Conservation (phyloP, 192 early-diverging fungal species). For the Jimgerdemannia flammicorona region DNA sequence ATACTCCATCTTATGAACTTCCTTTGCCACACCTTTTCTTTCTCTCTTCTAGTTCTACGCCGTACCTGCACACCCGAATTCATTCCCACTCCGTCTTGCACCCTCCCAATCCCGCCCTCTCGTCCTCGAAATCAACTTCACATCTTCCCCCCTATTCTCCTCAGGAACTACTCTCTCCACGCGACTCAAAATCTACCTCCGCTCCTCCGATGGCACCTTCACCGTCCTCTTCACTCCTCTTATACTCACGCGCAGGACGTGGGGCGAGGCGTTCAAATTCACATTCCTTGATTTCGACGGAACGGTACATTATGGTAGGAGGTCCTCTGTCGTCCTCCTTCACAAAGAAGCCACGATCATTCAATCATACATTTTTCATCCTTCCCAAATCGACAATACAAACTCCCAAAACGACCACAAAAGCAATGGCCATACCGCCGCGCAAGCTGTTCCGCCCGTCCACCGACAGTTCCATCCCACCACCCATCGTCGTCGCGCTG, state of each 20-base stretch:
- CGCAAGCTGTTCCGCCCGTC: background rate
- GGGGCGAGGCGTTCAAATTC: conserved; percentile 58
- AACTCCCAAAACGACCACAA: background rate
- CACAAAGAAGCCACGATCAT: too few species aligned
- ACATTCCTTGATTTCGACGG: conserved; percentile 69
- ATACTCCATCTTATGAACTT: background rate
- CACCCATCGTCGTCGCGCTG: conserved; percentile 60
- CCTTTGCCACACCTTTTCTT: background rate
- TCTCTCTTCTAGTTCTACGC: background rate
- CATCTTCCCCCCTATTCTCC: background rate
- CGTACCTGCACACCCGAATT: background rate
- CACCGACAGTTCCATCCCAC: background rate
- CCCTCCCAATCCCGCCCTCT: background rate
- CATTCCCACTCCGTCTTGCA: background rate
- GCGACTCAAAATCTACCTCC: background rate
- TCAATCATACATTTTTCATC: too few species aligned
- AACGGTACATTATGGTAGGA: conserved; percentile 61
- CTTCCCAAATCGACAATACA: background rate
- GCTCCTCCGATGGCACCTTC: background rate
- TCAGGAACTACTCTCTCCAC: background rate
- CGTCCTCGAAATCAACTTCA: background rate
- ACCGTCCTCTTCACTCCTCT: background rate
- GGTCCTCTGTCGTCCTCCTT: background rate
- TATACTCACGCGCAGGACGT: conserved; percentile 21
- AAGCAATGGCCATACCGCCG: conserved; percentile 30